A percentile compares a stretch with the other conserved stretches of the same genome.
phyloP scores from a whole-genome alignment of 140 eudicot species.

The Cichorium intybus region DNA sequence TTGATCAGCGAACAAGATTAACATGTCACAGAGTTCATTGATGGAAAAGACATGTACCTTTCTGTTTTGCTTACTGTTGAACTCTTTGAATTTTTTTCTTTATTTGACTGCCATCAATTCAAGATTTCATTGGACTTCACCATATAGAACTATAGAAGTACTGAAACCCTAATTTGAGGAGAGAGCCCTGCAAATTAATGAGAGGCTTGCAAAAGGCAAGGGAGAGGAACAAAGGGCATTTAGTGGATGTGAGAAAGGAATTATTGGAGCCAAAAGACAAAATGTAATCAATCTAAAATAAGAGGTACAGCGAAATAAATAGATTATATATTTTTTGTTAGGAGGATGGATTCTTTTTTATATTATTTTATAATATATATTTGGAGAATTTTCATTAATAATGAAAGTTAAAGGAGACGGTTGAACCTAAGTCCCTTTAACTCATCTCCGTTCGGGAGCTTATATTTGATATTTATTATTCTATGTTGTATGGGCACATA shows the following conservation, averaged over 20 bases:
- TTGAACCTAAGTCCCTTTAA: neutral
- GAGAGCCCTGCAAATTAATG: neutral
- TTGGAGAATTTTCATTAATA: too few relatives aligned
- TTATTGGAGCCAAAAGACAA: neutral
- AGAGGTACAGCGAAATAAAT: neutral
- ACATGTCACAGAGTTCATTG: neutral
- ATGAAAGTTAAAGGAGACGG: neutral
- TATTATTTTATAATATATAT: too few relatives aligned
- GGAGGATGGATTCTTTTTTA: neutral
- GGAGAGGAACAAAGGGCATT: slow-evolving; percentile 19
- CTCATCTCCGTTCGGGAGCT: too few relatives aligned
- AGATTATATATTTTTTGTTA: neutral
- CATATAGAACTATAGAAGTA: slow-evolving; percentile 6
- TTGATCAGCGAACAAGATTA: slow-evolving; percentile 24
- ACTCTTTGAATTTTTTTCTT: slow-evolving; percentile 1
- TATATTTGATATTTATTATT: too few relatives aligned
- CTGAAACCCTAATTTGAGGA: slow-evolving; percentile 20
- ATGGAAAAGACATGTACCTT: slow-evolving; percentile 23
- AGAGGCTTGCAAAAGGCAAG: slow-evolving; percentile 21
- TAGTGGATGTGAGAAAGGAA: slow-evolving; percentile 20
- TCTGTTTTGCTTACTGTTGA: neutral
- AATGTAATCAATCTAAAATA: slow-evolving; percentile 6
- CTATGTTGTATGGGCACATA: neutral
- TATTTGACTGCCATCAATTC: slow-evolving; percentile 13
- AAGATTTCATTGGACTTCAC: slow-evolving; percentile 6